phyloP scores from a whole-genome alignment of 2,329 filamentous ascomycete genomes.

The Alternaria rosae region DNA sequence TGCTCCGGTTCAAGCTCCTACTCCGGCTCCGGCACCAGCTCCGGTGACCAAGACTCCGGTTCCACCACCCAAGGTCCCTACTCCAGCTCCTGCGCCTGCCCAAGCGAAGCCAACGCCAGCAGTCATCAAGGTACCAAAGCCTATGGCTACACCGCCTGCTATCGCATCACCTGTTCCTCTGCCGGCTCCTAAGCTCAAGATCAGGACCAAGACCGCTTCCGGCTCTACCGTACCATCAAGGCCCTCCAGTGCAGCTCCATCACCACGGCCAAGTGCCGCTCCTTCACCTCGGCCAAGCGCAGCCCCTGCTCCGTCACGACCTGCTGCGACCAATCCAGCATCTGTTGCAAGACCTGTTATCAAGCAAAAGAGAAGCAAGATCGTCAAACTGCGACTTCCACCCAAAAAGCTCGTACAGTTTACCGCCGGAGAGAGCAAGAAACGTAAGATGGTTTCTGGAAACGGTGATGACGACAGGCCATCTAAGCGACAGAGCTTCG shows the following conservation, averaged over 20 bases:
- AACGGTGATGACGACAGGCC: constrained; percentile 29
- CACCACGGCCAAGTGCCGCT: constrained; percentile 21
- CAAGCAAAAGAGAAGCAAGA: constrained; percentile 35
- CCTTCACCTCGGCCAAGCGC: constrained; percentile 22
- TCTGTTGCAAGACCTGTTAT: constrained; percentile 12
- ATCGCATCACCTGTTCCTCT: constrained; percentile 35
- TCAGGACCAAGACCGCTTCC: constrained; percentile 33
- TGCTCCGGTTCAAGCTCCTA: background rate
- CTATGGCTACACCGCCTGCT: constrained; percentile 28
- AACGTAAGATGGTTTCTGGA: constrained; percentile 29
- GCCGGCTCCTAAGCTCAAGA: constrained; percentile 37
- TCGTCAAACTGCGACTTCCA: constrained; percentile 34
- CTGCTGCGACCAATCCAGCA: constrained; percentile 6
- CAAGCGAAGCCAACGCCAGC: constrained; percentile 16
- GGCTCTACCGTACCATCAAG: constrained; percentile 16
- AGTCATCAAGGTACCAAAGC: constrained; percentile 24
- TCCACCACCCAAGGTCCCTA: constrained; percentile 14
- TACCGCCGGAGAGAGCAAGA: constrained; percentile 21
- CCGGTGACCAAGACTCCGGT: background rate
- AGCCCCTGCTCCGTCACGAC: constrained; percentile 7
- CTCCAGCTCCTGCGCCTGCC: constrained; percentile 14
- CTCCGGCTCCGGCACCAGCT: constrained; percentile 5
- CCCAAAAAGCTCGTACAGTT: constrained; percentile 24
- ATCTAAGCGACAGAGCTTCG: constrained; percentile 38
- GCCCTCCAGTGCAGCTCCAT: constrained; percentile 21